These are phyloP conservation scores for Ephemerocybe angulata DNA, from an alignment of 768 basidiomycete genomes.

Conservation along the genomic window DNA sequence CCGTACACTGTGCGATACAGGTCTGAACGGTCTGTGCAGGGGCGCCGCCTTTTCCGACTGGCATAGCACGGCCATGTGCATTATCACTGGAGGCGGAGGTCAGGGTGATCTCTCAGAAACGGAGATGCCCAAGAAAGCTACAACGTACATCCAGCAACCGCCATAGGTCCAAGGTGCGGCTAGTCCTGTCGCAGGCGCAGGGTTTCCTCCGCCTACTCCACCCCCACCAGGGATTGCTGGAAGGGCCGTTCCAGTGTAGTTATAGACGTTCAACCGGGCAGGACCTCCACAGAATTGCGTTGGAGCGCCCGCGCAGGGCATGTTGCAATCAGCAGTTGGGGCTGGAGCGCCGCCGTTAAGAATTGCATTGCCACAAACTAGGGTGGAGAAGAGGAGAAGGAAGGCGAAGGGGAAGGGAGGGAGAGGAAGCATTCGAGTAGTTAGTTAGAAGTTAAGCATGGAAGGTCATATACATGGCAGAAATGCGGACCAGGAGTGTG, in stretches of 20 bases:
- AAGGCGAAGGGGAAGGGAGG: too few relatives aligned
- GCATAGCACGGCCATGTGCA: slow-evolving; percentile 59
- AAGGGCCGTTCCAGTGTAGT: slow-evolving; percentile 59
- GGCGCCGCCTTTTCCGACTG: slow-evolving; percentile 20
- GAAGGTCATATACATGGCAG: too few relatives aligned
- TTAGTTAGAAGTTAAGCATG: not conserved
- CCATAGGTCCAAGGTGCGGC: slow-evolving; percentile 56
- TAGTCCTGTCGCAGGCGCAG: slow-evolving; percentile 50
- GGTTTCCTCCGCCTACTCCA: slow-evolving; percentile 26
- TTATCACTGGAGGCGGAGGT: slow-evolving; percentile 45
- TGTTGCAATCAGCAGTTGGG: slow-evolving; percentile 54
- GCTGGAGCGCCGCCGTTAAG: slow-evolving; percentile 45
- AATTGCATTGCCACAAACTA: slow-evolving; percentile 51
- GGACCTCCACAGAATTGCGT: slow-evolving; percentile 75
- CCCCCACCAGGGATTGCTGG: slow-evolving; percentile 37
- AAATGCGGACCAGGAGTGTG: too few relatives aligned
- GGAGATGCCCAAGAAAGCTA: not conserved
- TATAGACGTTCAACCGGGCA: slow-evolving; percentile 61
- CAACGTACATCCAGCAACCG: slow-evolving; percentile 61
- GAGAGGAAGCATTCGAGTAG: slow-evolving; percentile 6
- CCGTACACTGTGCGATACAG: slow-evolving; percentile 59
- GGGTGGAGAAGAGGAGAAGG: slow-evolving; percentile 9
- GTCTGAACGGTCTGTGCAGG: slow-evolving; percentile 49
- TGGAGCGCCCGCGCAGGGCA: slow-evolving; percentile 60
- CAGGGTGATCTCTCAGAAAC: not conserved